Base-by-base conservation (phyloP, 805 yeast genomes). In the Cyberlindnera americana region DNA sequence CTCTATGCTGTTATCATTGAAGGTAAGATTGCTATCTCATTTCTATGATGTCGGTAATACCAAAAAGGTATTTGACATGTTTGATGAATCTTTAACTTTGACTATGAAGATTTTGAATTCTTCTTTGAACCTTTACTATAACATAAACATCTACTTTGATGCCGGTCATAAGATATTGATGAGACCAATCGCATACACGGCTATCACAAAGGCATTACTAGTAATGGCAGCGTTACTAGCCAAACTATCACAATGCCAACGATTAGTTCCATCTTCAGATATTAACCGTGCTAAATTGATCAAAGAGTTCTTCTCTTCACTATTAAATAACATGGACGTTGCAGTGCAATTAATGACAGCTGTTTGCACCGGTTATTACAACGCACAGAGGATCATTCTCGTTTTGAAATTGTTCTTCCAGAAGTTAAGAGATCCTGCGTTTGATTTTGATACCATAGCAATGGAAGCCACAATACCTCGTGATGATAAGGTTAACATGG, bases 121-220 rank as follows among this genome's bases (percentile, higher is more conserved):
- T 5, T 55, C 60, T 26, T 43, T 55, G 41, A 59, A 62, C 19
- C 41, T 72, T 21, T 50, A 67, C 17, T 48, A 47, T 25, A 60
- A 64, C 36, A 57, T 64, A 40, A 44, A 53, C 2, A 29, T 47
- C 1, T 65, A 66, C 48, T 73, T 75, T 2, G 49, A 54, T 2
- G 21, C 37, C 3, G 68, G 70, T 0, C 64, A 69, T 3, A 73
- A 65, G 32, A 57, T 65, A 34, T 51, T 67, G 9, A 35, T 76
- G 23, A 73, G 66, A 39, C 77, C 80, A 16, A 12, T 39, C 6
- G 46, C 52, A 0, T 38, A 36, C n/a, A 29, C 13, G 16, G 44
- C 54, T 1, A 26, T 50, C 2, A 31, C 38, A 1, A 52, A 38
- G 26, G 37, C 54, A 3, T 23, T 44, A 6, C 16, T 54, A 15